phyloP scores from a whole-genome alignment of 148 eudicot species.

The Vaccinium macrocarpon region DNA sequence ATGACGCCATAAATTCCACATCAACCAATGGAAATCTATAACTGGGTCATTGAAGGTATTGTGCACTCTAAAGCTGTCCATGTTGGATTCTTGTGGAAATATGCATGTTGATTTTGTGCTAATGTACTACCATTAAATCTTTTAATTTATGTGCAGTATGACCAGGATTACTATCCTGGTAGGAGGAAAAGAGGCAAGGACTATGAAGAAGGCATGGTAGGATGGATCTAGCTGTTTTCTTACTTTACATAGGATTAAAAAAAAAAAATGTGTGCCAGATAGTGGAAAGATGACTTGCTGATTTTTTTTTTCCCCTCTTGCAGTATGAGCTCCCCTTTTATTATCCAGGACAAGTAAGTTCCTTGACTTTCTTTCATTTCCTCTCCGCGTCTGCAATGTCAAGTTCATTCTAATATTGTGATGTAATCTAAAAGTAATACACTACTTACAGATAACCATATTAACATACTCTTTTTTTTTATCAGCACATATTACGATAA shows the following conservation, averaged over 20 bases:
- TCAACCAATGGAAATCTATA: neutral
- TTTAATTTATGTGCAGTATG: constrained; percentile 50
- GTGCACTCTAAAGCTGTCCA: neutral
- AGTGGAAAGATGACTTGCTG: constrained; percentile 19
- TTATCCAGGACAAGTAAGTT: constrained; percentile 97
- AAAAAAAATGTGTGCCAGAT: neutral
- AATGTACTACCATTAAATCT: constrained; percentile 9
- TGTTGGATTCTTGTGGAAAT: constrained; percentile 2
- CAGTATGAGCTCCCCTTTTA: constrained; percentile 99
- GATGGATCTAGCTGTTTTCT: constrained; percentile 2
- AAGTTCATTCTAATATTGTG: neutral
- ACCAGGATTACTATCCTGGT: constrained; percentile 96
- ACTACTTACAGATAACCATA: neutral
- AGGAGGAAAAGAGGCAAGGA: constrained; percentile 98
- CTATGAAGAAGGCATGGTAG: constrained; percentile 94
- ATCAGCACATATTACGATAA: neutral
- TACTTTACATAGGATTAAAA: neutral
- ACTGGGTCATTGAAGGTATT: neutral
- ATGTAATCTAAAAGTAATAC: neutral
- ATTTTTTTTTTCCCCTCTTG: constrained; percentile 27
- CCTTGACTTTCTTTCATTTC: neutral
- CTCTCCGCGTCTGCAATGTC: neutral
- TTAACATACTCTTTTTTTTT: neutral
- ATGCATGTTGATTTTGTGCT: constrained; percentile 17
- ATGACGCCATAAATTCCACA: neutral